Evolutionary conservation across 2,329 filamentous ascomycete genomes (phyloP).

Genomic region (Cercospora brassicicola): DNA sequence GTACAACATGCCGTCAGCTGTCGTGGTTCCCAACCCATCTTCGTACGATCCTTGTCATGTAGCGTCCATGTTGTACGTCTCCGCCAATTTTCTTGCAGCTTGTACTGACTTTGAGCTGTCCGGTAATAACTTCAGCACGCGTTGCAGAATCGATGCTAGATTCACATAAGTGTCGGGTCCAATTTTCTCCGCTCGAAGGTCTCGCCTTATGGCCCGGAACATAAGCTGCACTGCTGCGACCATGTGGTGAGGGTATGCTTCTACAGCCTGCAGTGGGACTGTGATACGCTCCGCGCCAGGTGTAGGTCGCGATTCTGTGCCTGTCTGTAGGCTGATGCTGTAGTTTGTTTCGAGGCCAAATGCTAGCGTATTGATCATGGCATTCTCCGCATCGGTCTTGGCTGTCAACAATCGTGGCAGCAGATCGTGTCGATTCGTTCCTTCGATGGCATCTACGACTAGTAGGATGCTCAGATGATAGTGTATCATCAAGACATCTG

Average conservation of each 20-base stretch:
- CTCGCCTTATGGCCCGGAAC: slow-evolving; percentile 17
- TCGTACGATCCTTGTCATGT: not conserved
- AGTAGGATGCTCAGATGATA: slow-evolving; percentile 13
- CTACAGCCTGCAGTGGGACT: slow-evolving; percentile 12
- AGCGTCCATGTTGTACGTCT: not conserved
- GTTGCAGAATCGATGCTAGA: slow-evolving; percentile 2
- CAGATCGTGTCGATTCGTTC: slow-evolving; percentile 10
- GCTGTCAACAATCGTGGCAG: slow-evolving; percentile 11
- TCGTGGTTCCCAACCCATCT: not conserved
- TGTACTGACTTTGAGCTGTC: slow-evolving; percentile 18
- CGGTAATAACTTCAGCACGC: slow-evolving; percentile 9
- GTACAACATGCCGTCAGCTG: not conserved
- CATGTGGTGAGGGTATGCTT: slow-evolving; percentile 19
- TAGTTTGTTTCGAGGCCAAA: slow-evolving; percentile 17
- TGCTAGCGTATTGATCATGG: slow-evolving; percentile 12
- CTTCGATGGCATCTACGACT: slow-evolving; percentile 16
- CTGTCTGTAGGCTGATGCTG: not conserved
- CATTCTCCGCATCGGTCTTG: slow-evolving; percentile 13
- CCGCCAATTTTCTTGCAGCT: slow-evolving; percentile 13
- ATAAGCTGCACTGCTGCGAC: slow-evolving; percentile 17
- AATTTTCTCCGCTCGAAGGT: slow-evolving; percentile 12
- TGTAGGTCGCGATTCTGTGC: not conserved
- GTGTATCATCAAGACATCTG: slow-evolving; percentile 13
- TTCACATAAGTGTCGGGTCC: slow-evolving; percentile 3
- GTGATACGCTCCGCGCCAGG: not conserved